phyloP scores from a whole-genome alignment of 208 protist species.

The Trypanosoma scelopori region DNA sequence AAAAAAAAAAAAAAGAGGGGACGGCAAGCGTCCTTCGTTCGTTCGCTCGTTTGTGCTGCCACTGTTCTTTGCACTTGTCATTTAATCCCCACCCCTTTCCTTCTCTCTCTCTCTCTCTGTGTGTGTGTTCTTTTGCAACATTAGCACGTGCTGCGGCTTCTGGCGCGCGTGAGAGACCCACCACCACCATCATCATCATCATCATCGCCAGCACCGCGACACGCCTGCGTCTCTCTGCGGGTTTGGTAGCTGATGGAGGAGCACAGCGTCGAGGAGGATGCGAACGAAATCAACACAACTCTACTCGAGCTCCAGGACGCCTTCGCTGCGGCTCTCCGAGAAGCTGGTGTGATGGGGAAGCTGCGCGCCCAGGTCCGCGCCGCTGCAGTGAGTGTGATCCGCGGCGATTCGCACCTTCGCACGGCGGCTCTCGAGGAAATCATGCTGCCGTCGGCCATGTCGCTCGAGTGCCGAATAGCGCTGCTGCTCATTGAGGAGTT shows the following conservation, averaged over 20 bases:
- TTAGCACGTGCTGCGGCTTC: no score
- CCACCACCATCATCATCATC: no score
- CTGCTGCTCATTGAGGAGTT: conserved; percentile 81
- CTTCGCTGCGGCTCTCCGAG: conserved; percentile 63
- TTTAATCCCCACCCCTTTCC: no score
- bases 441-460: conserved; percentile 20
- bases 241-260: conserved; percentile 13
- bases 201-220: no score
- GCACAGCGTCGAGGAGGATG: conserved; percentile 36
- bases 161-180: no score
- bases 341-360: conserved; percentile 60
- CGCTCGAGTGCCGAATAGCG: conserved; percentile 34
- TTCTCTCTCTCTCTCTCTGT: no score
- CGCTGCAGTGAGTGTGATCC: conserved; percentile 58
- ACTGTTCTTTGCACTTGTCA: no score
- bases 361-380: conserved; percentile 77
- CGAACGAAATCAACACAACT: conserved; percentile 62
- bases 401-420: conserved; percentile 55
- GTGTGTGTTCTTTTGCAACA: no score
- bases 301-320: conserved; percentile 75
- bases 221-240: neutral
- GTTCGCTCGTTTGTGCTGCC: no score
- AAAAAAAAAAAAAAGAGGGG: no score
- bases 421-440: conserved; percentile 38
- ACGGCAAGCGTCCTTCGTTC: no score